These are phyloP conservation scores for Suillus decipiens DNA, from an alignment of 768 basidiomycete species.

Conservation along the genomic window DNA sequence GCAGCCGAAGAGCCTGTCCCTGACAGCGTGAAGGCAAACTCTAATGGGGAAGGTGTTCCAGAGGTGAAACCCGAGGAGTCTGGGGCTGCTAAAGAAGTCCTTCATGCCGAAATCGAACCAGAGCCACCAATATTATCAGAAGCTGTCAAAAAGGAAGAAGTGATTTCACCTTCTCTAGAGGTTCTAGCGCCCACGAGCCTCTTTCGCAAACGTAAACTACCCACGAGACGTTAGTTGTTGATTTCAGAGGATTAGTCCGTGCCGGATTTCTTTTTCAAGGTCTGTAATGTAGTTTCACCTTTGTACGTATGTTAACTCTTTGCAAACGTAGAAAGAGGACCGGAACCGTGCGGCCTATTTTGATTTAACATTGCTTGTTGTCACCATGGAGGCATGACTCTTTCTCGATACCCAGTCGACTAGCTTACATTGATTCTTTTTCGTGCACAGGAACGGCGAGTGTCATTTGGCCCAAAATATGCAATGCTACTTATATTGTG, in stretches of 20 bases:
- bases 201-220: constrained; percentile 38
- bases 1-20: background rate
- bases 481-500: background rate
- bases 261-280: background rate
- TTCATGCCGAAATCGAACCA: constrained; percentile 6
- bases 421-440: background rate
- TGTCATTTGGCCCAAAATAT: background rate
- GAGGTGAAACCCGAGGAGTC: background rate
- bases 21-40: constrained; percentile 9
- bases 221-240: constrained; percentile 7
- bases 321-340: background rate
- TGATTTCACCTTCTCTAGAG: background rate
- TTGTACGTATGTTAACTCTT: constrained; percentile 4
- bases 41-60: constrained; percentile 16
- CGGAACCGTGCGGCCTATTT: background rate
- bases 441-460: background rate
- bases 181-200: constrained; percentile 11
- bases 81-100: background rate
- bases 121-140: constrained; percentile 6
- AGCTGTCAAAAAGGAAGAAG: constrained; percentile 18
- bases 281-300: background rate
- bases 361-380: background rate
- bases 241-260: background rate
- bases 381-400: background rate
- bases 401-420: background rate